Conservation (phyloP, 768 basidiomycete species). For the Arthromyces matolae region DNA sequence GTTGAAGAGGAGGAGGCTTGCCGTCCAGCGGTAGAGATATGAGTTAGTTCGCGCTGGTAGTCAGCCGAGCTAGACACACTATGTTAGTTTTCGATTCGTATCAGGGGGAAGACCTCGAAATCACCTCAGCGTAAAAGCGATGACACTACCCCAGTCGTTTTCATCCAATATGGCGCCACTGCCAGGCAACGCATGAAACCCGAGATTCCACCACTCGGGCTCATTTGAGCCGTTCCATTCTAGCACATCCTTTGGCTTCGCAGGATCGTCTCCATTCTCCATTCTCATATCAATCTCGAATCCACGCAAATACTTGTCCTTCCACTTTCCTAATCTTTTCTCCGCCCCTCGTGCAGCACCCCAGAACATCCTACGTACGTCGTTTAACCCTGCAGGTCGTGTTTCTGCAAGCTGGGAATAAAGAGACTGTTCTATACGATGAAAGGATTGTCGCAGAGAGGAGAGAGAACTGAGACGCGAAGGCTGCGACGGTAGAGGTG, state of each 20-base stretch:
- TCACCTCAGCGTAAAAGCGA: constrained; percentile 71
- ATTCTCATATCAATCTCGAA: background rate
- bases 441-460: constrained; percentile 55
- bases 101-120: constrained; percentile 11
- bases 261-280: background rate
- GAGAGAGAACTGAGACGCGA: constrained; percentile 39
- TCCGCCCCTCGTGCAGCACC: constrained; percentile 49
- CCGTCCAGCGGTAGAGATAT: constrained; percentile 29
- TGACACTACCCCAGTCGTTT: constrained; percentile 75
- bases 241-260: constrained; percentile 21
- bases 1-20: constrained; percentile 7
- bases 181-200: constrained; percentile 63
- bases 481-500: constrained; percentile 18
- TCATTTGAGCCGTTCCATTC: constrained; percentile 28
- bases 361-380: constrained; percentile 57
- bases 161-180: constrained; percentile 65
- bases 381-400: constrained; percentile 47
- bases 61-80: constrained; percentile 49
- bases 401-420: constrained; percentile 53
- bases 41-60: constrained; percentile 48
- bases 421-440: constrained; percentile 54
- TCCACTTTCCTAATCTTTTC: constrained; percentile 57
- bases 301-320: constrained; percentile 53
- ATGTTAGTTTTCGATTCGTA: too few relatives aligned
- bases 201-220: constrained; percentile 63